Conservation (phyloP, 1,284 basidiomycete genomes). For the Trichosporon faecale region DNA sequence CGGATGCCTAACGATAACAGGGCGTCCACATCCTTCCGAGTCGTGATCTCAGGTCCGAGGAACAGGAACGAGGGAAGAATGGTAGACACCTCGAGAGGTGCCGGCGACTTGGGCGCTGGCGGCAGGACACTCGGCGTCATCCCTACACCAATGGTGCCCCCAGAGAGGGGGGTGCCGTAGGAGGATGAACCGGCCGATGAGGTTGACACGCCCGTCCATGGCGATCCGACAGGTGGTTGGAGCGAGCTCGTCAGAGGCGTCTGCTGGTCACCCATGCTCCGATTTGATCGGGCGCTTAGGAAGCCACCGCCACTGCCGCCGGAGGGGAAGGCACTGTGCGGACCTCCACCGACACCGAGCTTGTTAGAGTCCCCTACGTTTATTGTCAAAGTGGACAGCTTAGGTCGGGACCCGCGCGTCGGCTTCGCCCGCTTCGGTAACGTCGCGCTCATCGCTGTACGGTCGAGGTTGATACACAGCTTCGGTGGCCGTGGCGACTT, state of each 20-base stretch:
- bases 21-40: constrained; percentile 68
- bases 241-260: neutral
- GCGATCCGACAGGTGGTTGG: neutral
- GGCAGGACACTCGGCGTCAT: neutral
- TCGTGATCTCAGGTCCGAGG: constrained; percentile 82
- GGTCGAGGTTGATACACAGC: constrained; percentile 41
- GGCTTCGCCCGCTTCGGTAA: constrained; percentile 9
- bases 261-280: constrained; percentile 11
- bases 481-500: constrained; percentile 36
- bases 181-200: neutral
- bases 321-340: constrained; percentile 14
- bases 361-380: constrained; percentile 22
- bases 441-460: constrained; percentile 18
- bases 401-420: constrained; percentile 17
- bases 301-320: neutral
- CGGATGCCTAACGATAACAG: constrained; percentile 73
- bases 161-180: neutral
- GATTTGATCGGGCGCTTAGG: neutral
- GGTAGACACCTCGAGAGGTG: constrained; percentile 69
- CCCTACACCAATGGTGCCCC: neutral
- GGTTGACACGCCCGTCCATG: neutral
- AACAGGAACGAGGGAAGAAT: constrained; percentile 88
- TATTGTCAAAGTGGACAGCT: constrained; percentile 17
- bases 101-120: constrained; percentile 25
- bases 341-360: constrained; percentile 7